Percentiles rank a stretch among this genome's conserved stretches.
Conservation (phyloP, 2,329 filamentous ascomycete genomes). For the Magnaporthiopsis rhizophila region DNA sequence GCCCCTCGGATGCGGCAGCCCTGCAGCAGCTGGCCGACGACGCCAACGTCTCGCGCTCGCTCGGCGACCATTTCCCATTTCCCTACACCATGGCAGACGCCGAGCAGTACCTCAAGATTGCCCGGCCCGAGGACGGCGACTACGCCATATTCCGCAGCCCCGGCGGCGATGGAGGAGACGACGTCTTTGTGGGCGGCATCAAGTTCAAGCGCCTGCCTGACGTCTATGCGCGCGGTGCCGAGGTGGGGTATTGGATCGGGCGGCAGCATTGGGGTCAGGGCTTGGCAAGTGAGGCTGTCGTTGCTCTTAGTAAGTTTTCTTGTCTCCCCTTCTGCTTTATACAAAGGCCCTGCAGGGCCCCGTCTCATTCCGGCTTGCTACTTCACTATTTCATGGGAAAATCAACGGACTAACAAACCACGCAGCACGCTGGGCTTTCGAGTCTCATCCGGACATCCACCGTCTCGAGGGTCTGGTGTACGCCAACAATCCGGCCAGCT, state of each 20-base stretch:
- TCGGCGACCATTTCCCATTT: slow-evolving; percentile 36
- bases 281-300: slow-evolving; percentile 31
- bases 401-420: not conserved
- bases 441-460: slow-evolving; percentile 28
- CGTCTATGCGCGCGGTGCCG: slow-evolving; percentile 33
- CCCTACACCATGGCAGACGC: slow-evolving; percentile 37
- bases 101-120: slow-evolving; percentile 18
- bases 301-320: slow-evolving; percentile 20
- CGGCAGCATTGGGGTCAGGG: slow-evolving; percentile 37
- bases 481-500: slow-evolving; percentile 32
- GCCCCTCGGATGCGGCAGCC: slow-evolving; percentile 27
- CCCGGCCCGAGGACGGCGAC: slow-evolving; percentile 19
- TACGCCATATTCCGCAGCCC: slow-evolving; percentile 14
- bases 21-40: slow-evolving; percentile 29
- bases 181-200: slow-evolving; percentile 31
- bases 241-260: slow-evolving; percentile 43
- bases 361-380: too few species aligned
- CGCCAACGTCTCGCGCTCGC: slow-evolving; percentile 24
- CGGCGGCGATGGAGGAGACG: slow-evolving; percentile 18
- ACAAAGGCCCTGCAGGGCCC: too few species aligned
- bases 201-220: slow-evolving; percentile 29
- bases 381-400: too few species aligned
- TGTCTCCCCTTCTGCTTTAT: not conserved
- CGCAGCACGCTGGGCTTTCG: slow-evolving; percentile 33
- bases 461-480: slow-evolving; percentile 33